Percentiles rank a stretch among this genome's conserved stretches.
phyloP scores from a whole-genome alignment of 2,329 filamentous ascomycete species.

The Talaromyces sp. region DNA sequence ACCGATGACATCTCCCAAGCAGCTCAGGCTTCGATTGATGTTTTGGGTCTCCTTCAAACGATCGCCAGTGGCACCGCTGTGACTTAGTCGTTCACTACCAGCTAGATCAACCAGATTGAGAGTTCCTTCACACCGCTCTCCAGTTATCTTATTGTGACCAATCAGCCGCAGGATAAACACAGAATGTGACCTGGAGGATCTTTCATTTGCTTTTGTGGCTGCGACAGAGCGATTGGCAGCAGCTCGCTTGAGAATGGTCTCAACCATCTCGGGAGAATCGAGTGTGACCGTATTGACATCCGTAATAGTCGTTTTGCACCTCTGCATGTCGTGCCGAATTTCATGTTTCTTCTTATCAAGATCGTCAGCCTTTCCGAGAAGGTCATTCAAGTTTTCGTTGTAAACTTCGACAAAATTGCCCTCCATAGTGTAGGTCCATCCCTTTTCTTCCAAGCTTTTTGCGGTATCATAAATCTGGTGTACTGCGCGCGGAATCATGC shows the following conservation, averaged over 20 bases:
- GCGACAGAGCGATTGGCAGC: slow-evolving; percentile 86
- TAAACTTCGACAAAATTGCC: slow-evolving; percentile 97
- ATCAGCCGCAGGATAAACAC: slow-evolving; percentile 81
- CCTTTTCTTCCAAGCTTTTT: slow-evolving; percentile 77
- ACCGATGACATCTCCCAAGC: slow-evolving; percentile 89
- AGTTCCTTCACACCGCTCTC: slow-evolving; percentile 84
- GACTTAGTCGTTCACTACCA: slow-evolving; percentile 84
- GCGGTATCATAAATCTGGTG: slow-evolving; percentile 91
- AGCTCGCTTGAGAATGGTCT: slow-evolving; percentile 74
- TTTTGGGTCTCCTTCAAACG: slow-evolving; percentile 91
- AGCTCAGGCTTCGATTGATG: slow-evolving; percentile 93
- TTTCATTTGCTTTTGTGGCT: slow-evolving; percentile 95
- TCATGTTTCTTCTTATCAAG: slow-evolving; percentile 80
- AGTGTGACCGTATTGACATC: slow-evolving; percentile 75
- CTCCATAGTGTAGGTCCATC: slow-evolving; percentile 91
- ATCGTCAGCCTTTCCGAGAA: slow-evolving; percentile 69
- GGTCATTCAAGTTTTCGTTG: slow-evolving; percentile 92
- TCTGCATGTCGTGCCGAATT: slow-evolving; percentile 78
- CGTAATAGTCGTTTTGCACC: slow-evolving; percentile 76
- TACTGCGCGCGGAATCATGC: slow-evolving; percentile 92
- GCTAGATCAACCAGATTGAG: slow-evolving; percentile 95
- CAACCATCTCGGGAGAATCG: slow-evolving; percentile 74
- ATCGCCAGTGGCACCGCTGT: slow-evolving; percentile 81
- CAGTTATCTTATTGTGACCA: slow-evolving; percentile 67
- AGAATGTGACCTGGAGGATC: slow-evolving; percentile 89